Evolutionary conservation across 2,329 filamentous ascomycete species (phyloP), one percentile per base, ranked within the genome.

Genomic region (Curvularia spicifera): DNA sequence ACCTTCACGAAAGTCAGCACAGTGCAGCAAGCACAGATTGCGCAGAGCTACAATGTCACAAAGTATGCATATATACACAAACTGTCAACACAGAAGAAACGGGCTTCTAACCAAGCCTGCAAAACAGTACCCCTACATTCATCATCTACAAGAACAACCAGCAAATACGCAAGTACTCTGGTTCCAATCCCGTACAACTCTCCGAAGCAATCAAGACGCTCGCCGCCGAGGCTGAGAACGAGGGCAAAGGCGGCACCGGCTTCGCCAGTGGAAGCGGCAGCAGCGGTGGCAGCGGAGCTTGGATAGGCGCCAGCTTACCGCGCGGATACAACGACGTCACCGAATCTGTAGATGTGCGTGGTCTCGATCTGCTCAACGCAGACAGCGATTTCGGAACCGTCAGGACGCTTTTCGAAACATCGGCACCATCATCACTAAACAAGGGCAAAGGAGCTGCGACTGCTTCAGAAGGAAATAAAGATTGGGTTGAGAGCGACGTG

Each of bases 401-500:
- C 56, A 85, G 88, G 66, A 86, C 86, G 8, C 81, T 98, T 18
- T 93, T 98, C 73, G 87, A 89, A n/a, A 65, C 70, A 4, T 79
- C 82, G 56, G 87, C 89, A 77, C 93, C 93, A 5, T 86, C 83
- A 53, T 83, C 83, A 1, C 77, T 93, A 54, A 72, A 78, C 48
- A 68, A 66, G 52, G 78, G 73, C 53, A 84, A 84, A 64, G 78
- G 76, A 48, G 86, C 80, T 33, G 76, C 76, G 7, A 8, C 42
- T n/a, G 24, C 22, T 13, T 26, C 42, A 24, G 75, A 80, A 28
- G 87, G 86, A 10, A 78, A 75, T 66, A 78, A 79, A 73, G 94
- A 99, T 78, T 98, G 91, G 89, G 88, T 98, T 22, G 91, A 97
- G 82, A 97, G 92, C 77, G 94, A 97, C 73, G 96, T 94, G 35